Conservation (phyloP, 169 alveolate species). For the Babesia bovis region DNA sequence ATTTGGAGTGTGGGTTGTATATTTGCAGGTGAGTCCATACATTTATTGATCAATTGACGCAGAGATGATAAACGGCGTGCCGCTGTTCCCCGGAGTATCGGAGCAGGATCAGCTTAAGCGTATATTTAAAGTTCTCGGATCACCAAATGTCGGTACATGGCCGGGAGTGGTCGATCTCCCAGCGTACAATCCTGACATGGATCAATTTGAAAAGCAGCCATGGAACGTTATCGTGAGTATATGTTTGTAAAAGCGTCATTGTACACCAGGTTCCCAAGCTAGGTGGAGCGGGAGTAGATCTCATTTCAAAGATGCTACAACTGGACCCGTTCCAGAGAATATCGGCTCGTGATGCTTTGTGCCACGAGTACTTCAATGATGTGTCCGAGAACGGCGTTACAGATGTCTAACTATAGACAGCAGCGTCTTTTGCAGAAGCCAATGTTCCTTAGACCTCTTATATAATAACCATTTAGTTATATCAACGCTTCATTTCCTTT, state of each 20-base stretch:
- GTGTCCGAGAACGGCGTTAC: constrained; percentile 49
- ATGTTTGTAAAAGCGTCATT: too few relatives aligned
- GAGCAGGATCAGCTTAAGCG: constrained; percentile 96
- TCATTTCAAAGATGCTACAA: constrained; percentile 88
- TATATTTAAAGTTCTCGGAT: constrained; percentile 94
- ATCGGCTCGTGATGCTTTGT: constrained; percentile 93
- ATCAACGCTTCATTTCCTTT: constrained; percentile 5
- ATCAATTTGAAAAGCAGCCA: constrained; percentile 71
- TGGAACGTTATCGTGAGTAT: constrained; percentile 72
- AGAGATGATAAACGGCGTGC: constrained; percentile 97
- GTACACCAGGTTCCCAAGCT: constrained; percentile 76
- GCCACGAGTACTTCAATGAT: constrained; percentile 92
- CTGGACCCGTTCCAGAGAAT: constrained; percentile 93
- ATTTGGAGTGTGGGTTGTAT: constrained; percentile 99
- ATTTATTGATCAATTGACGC: neutral
- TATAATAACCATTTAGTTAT: too few relatives aligned
- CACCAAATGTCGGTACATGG: constrained; percentile 91
- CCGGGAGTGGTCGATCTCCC: constrained; percentile 91
- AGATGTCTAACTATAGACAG: too few relatives aligned
- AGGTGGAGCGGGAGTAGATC: constrained; percentile 85
- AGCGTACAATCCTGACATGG: constrained; percentile 86
- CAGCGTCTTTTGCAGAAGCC: neutral
- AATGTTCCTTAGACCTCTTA: neutral
- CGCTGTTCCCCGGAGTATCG: constrained; percentile 95
- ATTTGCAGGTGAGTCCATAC: constrained; percentile 78